These are phyloP conservation scores for Plasmodium billcollinsi DNA, from an alignment of 169 alveolate species.

Conservation along the genomic window DNA sequence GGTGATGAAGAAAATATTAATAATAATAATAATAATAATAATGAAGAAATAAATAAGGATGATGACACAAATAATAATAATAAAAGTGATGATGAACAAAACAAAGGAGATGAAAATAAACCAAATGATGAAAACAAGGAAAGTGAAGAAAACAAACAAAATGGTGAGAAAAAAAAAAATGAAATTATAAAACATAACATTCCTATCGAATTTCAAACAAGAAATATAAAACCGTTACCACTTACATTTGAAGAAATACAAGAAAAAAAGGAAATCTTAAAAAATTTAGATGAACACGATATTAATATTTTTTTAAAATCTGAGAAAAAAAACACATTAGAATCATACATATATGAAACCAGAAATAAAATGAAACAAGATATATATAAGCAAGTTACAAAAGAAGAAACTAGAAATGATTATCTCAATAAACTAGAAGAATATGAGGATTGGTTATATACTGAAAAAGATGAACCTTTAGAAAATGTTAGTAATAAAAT, in stretches of 20 bases:
- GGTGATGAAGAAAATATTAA: conserved; percentile 2
- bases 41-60: conserved; percentile 6
- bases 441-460: conserved; percentile 75
- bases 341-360: conserved; percentile 71
- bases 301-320: conserved; percentile 60
- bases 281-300: conserved; percentile 67
- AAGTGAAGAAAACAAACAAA: not conserved
- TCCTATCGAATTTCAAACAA: conserved; percentile 27
- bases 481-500: conserved; percentile 70
- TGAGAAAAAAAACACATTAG: conserved; percentile 60
- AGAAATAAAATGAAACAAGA: conserved; percentile 77
- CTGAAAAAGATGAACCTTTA: conserved; percentile 75
- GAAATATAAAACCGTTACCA: conserved; percentile 39
- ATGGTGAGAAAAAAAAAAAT: conserved; percentile 11
- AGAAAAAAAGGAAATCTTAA: conserved; percentile 39
- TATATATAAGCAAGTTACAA: conserved; percentile 53
- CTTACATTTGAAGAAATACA: conserved; percentile 64
- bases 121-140: not conserved
- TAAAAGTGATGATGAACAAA: not conserved
- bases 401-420: conserved; percentile 38
- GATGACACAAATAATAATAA: not conserved
- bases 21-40: conserved; percentile 4
- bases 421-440: conserved; percentile 65
- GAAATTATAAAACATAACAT: conserved; percentile 47
- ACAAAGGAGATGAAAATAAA: not conserved